Conservation (phyloP, 139 green algal genomes). For the Asterochloris erici region DNA sequence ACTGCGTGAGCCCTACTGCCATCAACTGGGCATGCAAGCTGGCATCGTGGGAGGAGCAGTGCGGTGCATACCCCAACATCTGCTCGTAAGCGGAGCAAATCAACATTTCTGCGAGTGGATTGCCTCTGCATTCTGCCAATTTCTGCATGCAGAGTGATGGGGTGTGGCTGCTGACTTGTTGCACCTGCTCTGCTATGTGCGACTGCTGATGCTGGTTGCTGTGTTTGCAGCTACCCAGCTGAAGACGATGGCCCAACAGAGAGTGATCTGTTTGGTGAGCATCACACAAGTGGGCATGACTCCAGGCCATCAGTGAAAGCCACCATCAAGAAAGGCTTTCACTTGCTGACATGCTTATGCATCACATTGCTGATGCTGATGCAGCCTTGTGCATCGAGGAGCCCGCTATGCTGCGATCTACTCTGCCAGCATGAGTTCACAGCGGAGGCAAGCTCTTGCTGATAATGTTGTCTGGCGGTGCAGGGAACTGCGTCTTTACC, state of each 20-base stretch:
- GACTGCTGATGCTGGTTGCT: neutral
- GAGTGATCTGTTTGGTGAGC: slow-evolving; percentile 45
- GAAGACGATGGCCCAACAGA: slow-evolving; percentile 23
- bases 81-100: slow-evolving; percentile 24
- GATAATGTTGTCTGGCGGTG: too few species aligned
- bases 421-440: too few species aligned
- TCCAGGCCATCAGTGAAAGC: slow-evolving; percentile 29
- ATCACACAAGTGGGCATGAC: too few species aligned
- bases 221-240: slow-evolving; percentile 11
- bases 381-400: neutral
- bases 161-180: too few species aligned
- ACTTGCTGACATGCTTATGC: slow-evolving; percentile 27
- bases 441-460: too few species aligned
- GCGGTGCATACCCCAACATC: slow-evolving; percentile 43
- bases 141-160: too few species aligned
- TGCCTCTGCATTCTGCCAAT: too few species aligned
- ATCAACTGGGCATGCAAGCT: slow-evolving; percentile 49
- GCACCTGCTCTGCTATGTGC: too few species aligned
- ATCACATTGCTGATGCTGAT: neutral
- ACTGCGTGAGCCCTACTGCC: slow-evolving; percentile 45
- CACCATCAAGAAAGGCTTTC: slow-evolving; percentile 35
- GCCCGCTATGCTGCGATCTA: neutral
- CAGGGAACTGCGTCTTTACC: too few species aligned
- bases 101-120: too few species aligned
- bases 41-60: slow-evolving; percentile 7